Percentiles rank a stretch among this genome's conserved stretches.
phyloP scores from a whole-genome alignment of 2,329 filamentous ascomycete genomes.

The Aschersonia sp. region DNA sequence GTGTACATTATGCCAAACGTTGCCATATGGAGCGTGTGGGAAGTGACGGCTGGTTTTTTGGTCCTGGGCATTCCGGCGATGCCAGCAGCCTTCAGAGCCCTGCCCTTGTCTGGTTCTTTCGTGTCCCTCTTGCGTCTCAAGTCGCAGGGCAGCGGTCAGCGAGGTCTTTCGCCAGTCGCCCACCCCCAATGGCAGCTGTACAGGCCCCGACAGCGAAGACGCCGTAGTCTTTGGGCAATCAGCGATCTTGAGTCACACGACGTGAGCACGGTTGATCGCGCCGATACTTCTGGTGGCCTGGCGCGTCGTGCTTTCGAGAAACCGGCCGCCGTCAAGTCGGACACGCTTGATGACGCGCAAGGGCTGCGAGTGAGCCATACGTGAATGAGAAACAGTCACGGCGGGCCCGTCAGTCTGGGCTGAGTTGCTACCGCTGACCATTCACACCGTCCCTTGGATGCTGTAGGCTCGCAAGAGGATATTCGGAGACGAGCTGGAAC shows the following conservation, averaged over 20 bases:
- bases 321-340: neutral
- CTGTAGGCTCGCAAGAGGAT: too few relatives aligned
- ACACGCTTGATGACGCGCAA: too few relatives aligned
- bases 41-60: neutral
- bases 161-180: neutral
- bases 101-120: neutral
- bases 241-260: neutral
- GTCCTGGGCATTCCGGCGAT: neutral
- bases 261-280: neutral
- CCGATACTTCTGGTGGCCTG: neutral
- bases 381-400: too few relatives aligned
- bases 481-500: too few relatives aligned
- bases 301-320: neutral
- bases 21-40: neutral
- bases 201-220: neutral
- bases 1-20: neutral
- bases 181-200: neutral
- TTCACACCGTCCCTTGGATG: too few relatives aligned
- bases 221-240: neutral
- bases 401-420: too few relatives aligned
- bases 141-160: neutral
- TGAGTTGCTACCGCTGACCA: too few relatives aligned
- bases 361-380: too few relatives aligned
- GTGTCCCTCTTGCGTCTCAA: neutral
- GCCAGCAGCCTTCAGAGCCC: neutral